Evolutionary conservation across 768 basidiomycete species (phyloP).

Genomic region (Steccherinum ochraceum): DNA sequence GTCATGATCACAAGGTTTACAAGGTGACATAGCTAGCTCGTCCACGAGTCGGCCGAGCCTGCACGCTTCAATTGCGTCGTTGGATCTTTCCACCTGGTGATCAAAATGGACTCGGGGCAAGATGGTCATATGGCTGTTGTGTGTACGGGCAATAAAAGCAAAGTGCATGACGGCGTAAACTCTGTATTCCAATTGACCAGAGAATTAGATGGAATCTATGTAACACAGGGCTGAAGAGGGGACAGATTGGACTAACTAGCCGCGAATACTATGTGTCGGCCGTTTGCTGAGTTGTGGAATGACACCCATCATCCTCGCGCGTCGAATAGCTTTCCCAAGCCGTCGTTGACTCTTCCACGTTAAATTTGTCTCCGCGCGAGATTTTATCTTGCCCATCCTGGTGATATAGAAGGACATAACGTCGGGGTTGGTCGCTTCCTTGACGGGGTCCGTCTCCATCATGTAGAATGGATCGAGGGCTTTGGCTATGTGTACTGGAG

Average conservation of each 20-base stretch:
- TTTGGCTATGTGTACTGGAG: slow-evolving; percentile 49
- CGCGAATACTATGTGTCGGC: no score
- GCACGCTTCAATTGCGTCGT: no score
- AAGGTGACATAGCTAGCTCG: neutral
- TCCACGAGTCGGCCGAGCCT: no score
- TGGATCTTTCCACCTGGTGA: no score
- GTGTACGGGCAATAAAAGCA: no score
- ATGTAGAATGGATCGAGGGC: slow-evolving; percentile 73
- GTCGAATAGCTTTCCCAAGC: slow-evolving; percentile 77
- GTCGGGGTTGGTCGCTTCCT: slow-evolving; percentile 54
- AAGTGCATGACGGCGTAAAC: no score
- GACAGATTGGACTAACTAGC: no score
- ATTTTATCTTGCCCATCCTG: slow-evolving; percentile 75
- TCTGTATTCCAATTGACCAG: no score
- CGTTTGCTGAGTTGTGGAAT: slow-evolving; percentile 42
- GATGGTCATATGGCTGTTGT: no score
- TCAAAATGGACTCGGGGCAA: no score
- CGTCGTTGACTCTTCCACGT: slow-evolving; percentile 75
- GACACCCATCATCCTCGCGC: slow-evolving; percentile 89
- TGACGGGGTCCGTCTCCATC: slow-evolving; percentile 66
- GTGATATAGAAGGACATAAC: slow-evolving; percentile 57
- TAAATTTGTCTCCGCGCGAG: slow-evolving; percentile 62
- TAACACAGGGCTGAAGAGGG: no score
- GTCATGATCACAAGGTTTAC: neutral
- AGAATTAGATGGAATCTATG: no score